phyloP scores from a whole-genome alignment of 139 green algal genomes.

The Micractinium conductrix region DNA sequence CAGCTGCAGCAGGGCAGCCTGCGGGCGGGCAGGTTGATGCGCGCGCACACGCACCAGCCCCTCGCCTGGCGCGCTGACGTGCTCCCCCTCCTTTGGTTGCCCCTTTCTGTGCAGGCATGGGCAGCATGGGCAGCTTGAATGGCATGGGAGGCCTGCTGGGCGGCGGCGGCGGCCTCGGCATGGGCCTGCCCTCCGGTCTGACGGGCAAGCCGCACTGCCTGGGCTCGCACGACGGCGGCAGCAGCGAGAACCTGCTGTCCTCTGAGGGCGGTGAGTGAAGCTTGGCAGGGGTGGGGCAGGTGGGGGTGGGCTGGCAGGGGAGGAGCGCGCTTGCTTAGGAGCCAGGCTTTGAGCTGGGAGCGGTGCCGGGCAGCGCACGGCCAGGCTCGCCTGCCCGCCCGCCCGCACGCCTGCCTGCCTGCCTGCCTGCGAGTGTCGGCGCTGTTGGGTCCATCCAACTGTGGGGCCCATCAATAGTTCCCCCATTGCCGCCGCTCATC shows the following conservation, averaged over 20 bases:
- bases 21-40: too few species aligned
- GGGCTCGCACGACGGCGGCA: slow-evolving; percentile 26
- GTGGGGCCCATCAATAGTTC: too few species aligned
- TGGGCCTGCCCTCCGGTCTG: slow-evolving; percentile 29
- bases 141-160: slow-evolving; percentile 32
- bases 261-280: slow-evolving; percentile 15
- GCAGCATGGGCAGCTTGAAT: slow-evolving; percentile 29
- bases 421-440: too few species aligned
- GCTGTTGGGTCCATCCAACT: too few species aligned
- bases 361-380: too few species aligned
- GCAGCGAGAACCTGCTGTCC: slow-evolving; percentile 35
- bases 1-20: too few species aligned
- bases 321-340: neutral
- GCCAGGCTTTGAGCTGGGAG: too few species aligned
- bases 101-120: slow-evolving; percentile 15
- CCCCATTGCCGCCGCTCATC: neutral
- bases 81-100: neutral
- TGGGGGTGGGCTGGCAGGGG: neutral
- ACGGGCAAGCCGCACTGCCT: slow-evolving; percentile 23
- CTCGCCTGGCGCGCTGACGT: too few species aligned
- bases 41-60: too few species aligned
- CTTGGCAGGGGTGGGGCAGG: neutral
- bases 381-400: too few species aligned
- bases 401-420: too few species aligned
- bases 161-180: neutral